Evolutionary conservation across 148 eudicot genomes (phyloP).

Genomic region (Heliosperma pusillum): DNA sequence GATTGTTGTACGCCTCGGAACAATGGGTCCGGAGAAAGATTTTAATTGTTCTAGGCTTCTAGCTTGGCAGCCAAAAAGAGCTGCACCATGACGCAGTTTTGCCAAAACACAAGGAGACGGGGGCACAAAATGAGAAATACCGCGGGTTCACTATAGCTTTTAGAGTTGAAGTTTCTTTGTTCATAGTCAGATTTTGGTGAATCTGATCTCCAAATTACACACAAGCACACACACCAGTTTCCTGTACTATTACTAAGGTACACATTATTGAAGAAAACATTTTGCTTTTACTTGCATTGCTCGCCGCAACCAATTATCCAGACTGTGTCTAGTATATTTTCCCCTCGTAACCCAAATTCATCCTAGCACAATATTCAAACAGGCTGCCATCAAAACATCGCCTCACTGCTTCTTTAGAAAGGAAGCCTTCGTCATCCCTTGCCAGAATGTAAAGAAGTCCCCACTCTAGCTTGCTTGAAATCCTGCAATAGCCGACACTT

Average conservation of each 20-base stretch:
- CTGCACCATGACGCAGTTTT: no score
- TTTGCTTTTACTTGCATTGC: background rate
- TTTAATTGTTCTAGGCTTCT: no score
- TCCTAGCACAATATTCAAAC: conserved; percentile 60
- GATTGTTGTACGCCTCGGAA: no score
- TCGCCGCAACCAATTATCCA: background rate
- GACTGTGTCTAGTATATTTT: conserved; percentile 32
- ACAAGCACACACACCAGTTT: no score
- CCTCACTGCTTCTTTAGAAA: conserved; percentile 64
- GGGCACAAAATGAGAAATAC: no score
- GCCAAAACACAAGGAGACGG: no score
- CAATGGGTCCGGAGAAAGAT: no score
- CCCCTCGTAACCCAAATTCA: conserved; percentile 36
- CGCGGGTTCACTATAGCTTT: no score
- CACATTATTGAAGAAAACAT: conserved; percentile 11
- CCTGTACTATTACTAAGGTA: background rate
- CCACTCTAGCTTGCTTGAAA: conserved; percentile 56
- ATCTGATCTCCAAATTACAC: no score
- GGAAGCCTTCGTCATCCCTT: conserved; percentile 54
- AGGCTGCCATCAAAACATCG: conserved; percentile 66
- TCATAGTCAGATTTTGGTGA: background rate
- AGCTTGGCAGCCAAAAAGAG: no score
- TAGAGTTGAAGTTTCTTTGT: no score
- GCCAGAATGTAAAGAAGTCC: conserved; percentile 51
- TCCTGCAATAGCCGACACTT: conserved; percentile 30